These are phyloP conservation scores for Thermomucor indicae-seudaticae DNA, from an alignment of 371 early-diverging fungal genomes.

Conservation along the genomic window DNA sequence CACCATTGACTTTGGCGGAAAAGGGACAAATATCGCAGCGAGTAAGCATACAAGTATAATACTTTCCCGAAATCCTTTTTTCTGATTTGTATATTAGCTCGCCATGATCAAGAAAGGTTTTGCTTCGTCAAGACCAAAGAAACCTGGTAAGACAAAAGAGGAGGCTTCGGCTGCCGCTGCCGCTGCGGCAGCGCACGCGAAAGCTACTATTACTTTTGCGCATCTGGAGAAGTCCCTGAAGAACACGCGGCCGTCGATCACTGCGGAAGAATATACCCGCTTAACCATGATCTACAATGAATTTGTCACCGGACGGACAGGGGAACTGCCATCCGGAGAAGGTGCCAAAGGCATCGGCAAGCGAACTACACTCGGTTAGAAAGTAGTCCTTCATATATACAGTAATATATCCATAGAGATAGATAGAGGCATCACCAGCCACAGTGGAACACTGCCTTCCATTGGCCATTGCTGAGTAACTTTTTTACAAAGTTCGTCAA, in stretches of 20 bases:
- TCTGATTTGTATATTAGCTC: slow-evolving; percentile 26
- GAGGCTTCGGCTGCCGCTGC: slow-evolving; percentile 5
- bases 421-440: too few species aligned
- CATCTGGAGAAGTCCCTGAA: slow-evolving; percentile 60
- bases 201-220: slow-evolving; percentile 41
- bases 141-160: slow-evolving; percentile 4
- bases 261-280: slow-evolving; percentile 53
- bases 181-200: slow-evolving; percentile 10
- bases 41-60: slow-evolving; percentile 24
- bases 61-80: not conserved
- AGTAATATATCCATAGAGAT: too few species aligned
- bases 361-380: slow-evolving; percentile 57
- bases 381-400: too few species aligned
- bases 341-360: slow-evolving; percentile 66
- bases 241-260: slow-evolving; percentile 62
- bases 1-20: slow-evolving; percentile 57
- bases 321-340: slow-evolving; percentile 63
- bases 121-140: not conserved
- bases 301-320: slow-evolving; percentile 65
- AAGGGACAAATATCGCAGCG: slow-evolving; percentile 55
- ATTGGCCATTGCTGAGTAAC: too few species aligned
- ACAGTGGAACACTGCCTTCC: too few species aligned
- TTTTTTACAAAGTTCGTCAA: too few species aligned
- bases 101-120: slow-evolving; percentile 51
- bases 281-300: slow-evolving; percentile 61